Percentiles rank a stretch among this genome's conserved stretches.
Conservation (phyloP, 805 yeast genomes). For the Saccharomycodes ludwigii region DNA sequence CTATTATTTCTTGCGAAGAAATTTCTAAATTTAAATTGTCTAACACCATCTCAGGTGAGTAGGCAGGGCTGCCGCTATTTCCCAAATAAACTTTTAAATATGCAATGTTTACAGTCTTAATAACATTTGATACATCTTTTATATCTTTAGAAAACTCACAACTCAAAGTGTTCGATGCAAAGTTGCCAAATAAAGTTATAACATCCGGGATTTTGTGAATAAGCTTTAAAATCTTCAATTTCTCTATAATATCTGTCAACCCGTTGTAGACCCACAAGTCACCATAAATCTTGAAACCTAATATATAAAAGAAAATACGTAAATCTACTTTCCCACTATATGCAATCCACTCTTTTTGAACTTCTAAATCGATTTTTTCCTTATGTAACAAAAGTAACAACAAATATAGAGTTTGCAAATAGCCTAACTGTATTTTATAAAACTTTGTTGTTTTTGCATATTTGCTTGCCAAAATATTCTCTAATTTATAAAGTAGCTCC, state of each 20-base stretch:
- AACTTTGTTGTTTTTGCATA: constrained; percentile 5
- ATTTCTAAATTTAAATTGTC: constrained; percentile 8
- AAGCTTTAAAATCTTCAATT: constrained; percentile 16
- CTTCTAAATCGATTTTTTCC: constrained; percentile 11
- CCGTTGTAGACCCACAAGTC: constrained; percentile 22
- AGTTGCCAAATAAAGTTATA: constrained; percentile 4
- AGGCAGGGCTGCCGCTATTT: too few relatives aligned
- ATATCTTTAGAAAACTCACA: background rate
- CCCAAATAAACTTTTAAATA: constrained; percentile 8
- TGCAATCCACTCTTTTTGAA: constrained; percentile 14
- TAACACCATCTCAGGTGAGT: too few relatives aligned
- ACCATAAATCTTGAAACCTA: constrained; percentile 17
- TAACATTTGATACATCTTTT: constrained; percentile 11
- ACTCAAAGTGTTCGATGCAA: constrained; percentile 5
- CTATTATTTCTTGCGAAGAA: constrained; percentile 10
- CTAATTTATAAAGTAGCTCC: constrained; percentile 11
- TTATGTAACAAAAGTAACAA: constrained; percentile 17
- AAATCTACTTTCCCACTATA: constrained; percentile 13
- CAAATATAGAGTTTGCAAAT: constrained; percentile 12
- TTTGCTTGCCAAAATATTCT: constrained; percentile 8
- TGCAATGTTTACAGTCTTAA: constrained; percentile 17
- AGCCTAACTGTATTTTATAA: constrained; percentile 11
- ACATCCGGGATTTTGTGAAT: constrained; percentile 14
- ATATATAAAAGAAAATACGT: constrained; percentile 16
- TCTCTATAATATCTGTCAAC: constrained; percentile 11